Evolutionary conservation across 1,139 yeast species (phyloP).

Genomic region (Hyphopichia fennica): DNA sequence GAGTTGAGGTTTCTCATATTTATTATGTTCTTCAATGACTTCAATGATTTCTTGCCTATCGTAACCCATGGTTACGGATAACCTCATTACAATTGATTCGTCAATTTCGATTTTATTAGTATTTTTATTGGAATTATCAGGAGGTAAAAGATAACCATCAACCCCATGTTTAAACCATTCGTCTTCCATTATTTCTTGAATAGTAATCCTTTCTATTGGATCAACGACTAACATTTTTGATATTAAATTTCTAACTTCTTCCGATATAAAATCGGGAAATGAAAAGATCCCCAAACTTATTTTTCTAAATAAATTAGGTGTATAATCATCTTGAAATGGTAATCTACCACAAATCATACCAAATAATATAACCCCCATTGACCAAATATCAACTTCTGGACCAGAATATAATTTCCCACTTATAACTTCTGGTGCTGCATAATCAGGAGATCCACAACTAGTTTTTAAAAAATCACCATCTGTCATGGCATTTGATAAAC

Average conservation of each 20-base stretch:
- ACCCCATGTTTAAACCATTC: conserved; percentile 90
- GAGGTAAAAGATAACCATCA: conserved; percentile 80
- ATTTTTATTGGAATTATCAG: conserved; percentile 48
- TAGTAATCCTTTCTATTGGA: conserved; percentile 92
- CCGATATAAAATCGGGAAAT: conserved; percentile 82
- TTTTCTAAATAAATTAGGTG: conserved; percentile 93
- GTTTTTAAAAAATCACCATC: conserved; percentile 96
- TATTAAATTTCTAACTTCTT: conserved; percentile 83
- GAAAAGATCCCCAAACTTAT: conserved; percentile 94
- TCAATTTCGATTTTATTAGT: conserved; percentile 55
- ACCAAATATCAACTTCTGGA: neutral
- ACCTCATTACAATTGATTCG: conserved; percentile 75
- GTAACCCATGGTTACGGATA: conserved; percentile 89
- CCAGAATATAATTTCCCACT: conserved; percentile 40
- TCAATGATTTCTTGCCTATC: conserved; percentile 82
- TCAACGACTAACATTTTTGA: conserved; percentile 95
- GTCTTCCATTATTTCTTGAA: conserved; percentile 91
- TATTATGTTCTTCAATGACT: conserved; percentile 54
- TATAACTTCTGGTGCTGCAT: conserved; percentile 98
- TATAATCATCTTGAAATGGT: conserved; percentile 97
- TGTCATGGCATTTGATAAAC: conserved; percentile 96
- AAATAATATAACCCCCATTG: conserved; percentile 48
- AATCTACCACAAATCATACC: conserved; percentile 97
- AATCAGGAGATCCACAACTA: conserved; percentile 97
- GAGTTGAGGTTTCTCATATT: conserved; percentile 35